Conservation (phyloP, 2,329 filamentous ascomycete genomes). For the Phialophora tarda region DNA sequence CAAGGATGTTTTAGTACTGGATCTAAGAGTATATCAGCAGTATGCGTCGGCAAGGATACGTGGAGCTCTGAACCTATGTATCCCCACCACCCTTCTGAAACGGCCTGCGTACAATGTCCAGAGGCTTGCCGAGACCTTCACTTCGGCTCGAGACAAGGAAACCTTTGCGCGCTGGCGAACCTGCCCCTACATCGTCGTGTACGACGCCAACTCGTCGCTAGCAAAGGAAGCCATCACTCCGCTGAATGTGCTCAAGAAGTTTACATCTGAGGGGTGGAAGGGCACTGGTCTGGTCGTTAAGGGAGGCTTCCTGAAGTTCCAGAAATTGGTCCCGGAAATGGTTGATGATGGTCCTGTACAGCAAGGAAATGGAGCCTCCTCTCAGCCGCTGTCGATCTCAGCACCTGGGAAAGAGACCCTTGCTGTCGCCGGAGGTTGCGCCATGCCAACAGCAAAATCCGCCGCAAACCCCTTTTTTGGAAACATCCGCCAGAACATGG, state of each 20-base stretch:
- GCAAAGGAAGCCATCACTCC: constrained; percentile 80
- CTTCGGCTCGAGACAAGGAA: constrained; percentile 69
- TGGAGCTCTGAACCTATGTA: constrained; percentile 88
- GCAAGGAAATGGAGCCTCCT: constrained; percentile 45
- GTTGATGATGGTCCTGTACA: constrained; percentile 60
- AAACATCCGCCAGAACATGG: constrained; percentile 96
- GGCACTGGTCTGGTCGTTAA: constrained; percentile 76
- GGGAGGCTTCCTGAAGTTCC: constrained; percentile 80
- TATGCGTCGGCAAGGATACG: constrained; percentile 75
- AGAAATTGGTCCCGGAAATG: constrained; percentile 67
- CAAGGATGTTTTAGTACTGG: constrained; percentile 72
- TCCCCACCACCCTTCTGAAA: constrained; percentile 92
- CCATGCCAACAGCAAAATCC: constrained; percentile 71
- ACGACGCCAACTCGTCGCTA: constrained; percentile 77
- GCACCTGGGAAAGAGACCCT: constrained; percentile 62
- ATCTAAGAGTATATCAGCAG: constrained; percentile 84
- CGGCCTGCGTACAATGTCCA: constrained; percentile 86
- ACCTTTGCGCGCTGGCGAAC: constrained; percentile 78
- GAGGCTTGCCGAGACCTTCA: constrained; percentile 86
- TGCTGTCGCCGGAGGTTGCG: constrained; percentile 87
- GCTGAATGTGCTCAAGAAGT: constrained; percentile 91
- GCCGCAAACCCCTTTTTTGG: constrained; percentile 88
- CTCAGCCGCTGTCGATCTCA: constrained; percentile 59
- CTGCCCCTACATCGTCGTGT: constrained; percentile 80
- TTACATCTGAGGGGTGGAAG: constrained; percentile 78